Evolutionary conservation across 768 basidiomycete genomes (phyloP).

Genomic region (Porphyrellus cyaneotinctus): DNA sequence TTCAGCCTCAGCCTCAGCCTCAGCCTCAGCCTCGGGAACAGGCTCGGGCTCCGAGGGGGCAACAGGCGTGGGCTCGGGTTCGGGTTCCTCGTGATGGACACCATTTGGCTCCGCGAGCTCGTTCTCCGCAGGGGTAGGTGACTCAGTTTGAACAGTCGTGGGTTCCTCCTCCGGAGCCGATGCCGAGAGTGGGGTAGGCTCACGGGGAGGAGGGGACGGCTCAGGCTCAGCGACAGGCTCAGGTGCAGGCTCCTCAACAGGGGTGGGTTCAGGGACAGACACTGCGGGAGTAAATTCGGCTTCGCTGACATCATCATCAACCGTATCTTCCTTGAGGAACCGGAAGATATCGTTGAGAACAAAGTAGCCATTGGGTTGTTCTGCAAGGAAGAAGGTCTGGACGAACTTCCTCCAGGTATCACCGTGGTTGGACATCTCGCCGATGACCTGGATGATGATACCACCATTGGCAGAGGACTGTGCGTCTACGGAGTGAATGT

Average conservation of each 20-base stretch:
- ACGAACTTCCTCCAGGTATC: slow-evolving; percentile 98
- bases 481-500: slow-evolving; percentile 97
- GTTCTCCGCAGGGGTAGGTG: slow-evolving; percentile 40
- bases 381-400: slow-evolving; percentile 99
- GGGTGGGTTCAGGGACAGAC: slow-evolving; percentile 33
- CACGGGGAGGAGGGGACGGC: slow-evolving; percentile 30
- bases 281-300: slow-evolving; percentile 35
- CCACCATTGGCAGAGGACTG: slow-evolving; percentile 93
- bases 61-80: slow-evolving; percentile 27
- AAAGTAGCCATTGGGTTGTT: slow-evolving; percentile 98
- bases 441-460: slow-evolving; percentile 98
- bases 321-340: slow-evolving; percentile 93
- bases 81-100: slow-evolving; percentile 33
- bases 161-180: slow-evolving; percentile 37
- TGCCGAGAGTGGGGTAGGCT: slow-evolving; percentile 28
- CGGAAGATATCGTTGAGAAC: slow-evolving; percentile 99
- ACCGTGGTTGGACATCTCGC: slow-evolving; percentile 93
- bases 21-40: slow-evolving; percentile 20
- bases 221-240: slow-evolving; percentile 30
- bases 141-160: slow-evolving; percentile 33
- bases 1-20: slow-evolving; percentile 6
- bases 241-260: slow-evolving; percentile 32
- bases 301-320: slow-evolving; percentile 70
- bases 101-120: slow-evolving; percentile 41
- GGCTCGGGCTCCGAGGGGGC: slow-evolving; percentile 25